These are phyloP conservation scores for Chrysosporium keratinophilum DNA, from an alignment of 2,329 filamentous ascomycete species.

Conservation along the genomic window DNA sequence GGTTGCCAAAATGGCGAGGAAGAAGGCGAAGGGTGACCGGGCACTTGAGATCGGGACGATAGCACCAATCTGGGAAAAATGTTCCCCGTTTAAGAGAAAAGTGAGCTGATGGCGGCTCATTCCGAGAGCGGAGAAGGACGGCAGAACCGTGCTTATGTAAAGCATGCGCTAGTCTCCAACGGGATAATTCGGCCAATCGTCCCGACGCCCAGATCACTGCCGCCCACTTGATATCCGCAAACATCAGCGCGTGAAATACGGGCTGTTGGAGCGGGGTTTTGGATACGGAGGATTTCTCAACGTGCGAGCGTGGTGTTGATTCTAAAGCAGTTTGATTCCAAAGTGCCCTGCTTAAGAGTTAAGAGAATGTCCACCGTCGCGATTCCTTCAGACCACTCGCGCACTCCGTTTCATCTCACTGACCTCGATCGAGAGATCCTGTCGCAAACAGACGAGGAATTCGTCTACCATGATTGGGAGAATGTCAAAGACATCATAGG, in stretches of 20 bases:
- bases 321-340: neutral
- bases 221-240: too few relatives aligned
- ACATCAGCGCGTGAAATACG: neutral
- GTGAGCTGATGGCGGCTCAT: constrained; percentile 5
- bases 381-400: neutral
- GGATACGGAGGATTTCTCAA: too few relatives aligned
- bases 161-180: too few relatives aligned
- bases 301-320: neutral
- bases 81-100: neutral
- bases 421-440: constrained; percentile 41
- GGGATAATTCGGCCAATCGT: too few relatives aligned
- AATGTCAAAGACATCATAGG: constrained; percentile 44
- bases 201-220: too few relatives aligned
- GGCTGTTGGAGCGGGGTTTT: neutral
- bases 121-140: neutral
- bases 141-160: neutral
- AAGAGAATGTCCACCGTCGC: constrained; percentile 6
- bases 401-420: constrained; percentile 40
- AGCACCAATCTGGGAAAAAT: constrained; percentile 9
- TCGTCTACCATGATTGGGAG: constrained; percentile 43
- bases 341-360: neutral
- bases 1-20: neutral
- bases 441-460: constrained; percentile 44
- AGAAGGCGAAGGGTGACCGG: neutral
- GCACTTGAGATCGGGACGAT: neutral